These are phyloP conservation scores for Fusarium praegraminearum DNA, from an alignment of 2,329 filamentous ascomycete species.

Conservation along the genomic window DNA sequence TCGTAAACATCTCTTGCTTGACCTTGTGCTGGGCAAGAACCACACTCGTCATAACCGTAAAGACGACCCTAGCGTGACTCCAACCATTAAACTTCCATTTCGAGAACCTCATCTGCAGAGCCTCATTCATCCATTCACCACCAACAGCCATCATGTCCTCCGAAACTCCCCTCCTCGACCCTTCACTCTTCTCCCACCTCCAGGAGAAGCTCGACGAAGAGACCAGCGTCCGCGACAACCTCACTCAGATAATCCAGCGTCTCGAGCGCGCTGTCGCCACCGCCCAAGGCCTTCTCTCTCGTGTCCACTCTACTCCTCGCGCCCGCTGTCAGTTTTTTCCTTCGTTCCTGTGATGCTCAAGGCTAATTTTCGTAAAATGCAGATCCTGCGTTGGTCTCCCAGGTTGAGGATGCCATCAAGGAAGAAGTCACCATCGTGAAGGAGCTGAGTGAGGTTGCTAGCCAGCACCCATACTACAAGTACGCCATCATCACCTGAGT, in stretches of 20 bases:
- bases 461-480: slow-evolving; percentile 96
- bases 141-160: slow-evolving; percentile 48
- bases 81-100: slow-evolving; percentile 12
- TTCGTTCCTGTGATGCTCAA: background rate
- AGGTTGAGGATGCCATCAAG: slow-evolving; percentile 78
- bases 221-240: slow-evolving; percentile 80
- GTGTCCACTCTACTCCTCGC: slow-evolving; percentile 88
- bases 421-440: slow-evolving; percentile 78
- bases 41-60: background rate
- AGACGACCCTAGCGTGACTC: slow-evolving; percentile 25
- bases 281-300: slow-evolving; percentile 84
- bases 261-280: slow-evolving; percentile 87
- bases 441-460: slow-evolving; percentile 78
- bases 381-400: slow-evolving; percentile 75
- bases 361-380: background rate
- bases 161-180: slow-evolving; percentile 67
- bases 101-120: slow-evolving; percentile 38
- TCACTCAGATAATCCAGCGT: slow-evolving; percentile 82
- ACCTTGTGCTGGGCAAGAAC: slow-evolving; percentile 14
- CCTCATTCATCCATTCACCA: slow-evolving; percentile 27
- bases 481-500: slow-evolving; percentile 54
- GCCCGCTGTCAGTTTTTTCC: slow-evolving; percentile 59
- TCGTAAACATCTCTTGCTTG: background rate
- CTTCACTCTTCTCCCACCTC: slow-evolving; percentile 86
- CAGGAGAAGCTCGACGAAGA: slow-evolving; percentile 94